phyloP scores from a whole-genome alignment of 768 basidiomycete species.

The Termitomyces sp. region DNA sequence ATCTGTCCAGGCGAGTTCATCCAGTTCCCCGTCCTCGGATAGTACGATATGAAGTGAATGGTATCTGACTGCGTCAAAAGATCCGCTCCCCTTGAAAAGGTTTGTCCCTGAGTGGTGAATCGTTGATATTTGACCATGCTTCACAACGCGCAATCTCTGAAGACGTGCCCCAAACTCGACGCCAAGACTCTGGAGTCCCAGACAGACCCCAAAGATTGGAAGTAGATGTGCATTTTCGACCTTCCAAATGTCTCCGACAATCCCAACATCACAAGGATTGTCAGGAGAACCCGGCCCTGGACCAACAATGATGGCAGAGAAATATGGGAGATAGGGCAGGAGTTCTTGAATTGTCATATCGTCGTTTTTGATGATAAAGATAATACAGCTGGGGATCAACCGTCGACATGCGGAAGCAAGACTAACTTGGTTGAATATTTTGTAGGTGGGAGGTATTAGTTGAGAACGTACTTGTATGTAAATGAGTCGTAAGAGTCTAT shows the following conservation, averaged over 20 bases:
- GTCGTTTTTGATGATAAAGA: constrained; percentile 76
- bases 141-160: constrained; percentile 59
- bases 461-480: constrained; percentile 67
- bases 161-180: constrained; percentile 58
- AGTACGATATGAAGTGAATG: constrained; percentile 71
- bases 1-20: constrained; percentile 67
- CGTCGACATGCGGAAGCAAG: constrained; percentile 66
- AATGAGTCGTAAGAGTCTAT: constrained; percentile 87
- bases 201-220: constrained; percentile 80
- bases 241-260: constrained; percentile 69
- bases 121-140: constrained; percentile 70
- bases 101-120: constrained; percentile 54
- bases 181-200: constrained; percentile 75
- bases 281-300: constrained; percentile 80
- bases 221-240: constrained; percentile 43
- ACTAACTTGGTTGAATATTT: constrained; percentile 27
- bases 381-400: constrained; percentile 52
- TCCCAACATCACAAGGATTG: constrained; percentile 53
- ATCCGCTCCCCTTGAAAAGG: constrained; percentile 53
- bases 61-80: constrained; percentile 65
- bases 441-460: not conserved
- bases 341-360: constrained; percentile 44
- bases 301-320: constrained; percentile 68
- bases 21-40: constrained; percentile 38
- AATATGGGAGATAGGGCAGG: constrained; percentile 46